phyloP scores from a whole-genome alignment of 441 rosid genomes.

The Dalechampia spathulata region DNA sequence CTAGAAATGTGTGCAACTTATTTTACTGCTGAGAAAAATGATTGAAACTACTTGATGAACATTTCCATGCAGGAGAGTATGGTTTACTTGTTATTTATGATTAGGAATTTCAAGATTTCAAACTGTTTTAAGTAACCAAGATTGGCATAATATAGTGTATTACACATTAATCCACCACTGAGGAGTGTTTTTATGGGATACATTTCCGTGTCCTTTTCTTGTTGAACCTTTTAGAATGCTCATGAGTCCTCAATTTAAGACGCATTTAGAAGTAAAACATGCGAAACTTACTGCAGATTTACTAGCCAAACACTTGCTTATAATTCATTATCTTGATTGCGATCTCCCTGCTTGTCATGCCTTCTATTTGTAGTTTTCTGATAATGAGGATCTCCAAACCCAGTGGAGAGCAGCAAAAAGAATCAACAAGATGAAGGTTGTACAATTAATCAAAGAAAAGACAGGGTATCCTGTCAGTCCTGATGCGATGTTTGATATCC shows the following conservation, averaged over 20 bases:
- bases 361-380: constrained; percentile 56
- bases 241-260: no score
- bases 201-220: no score
- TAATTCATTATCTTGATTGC: neutral
- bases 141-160: no score
- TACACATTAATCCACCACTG: no score
- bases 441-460: constrained; percentile 56
- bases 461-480: constrained; percentile 84
- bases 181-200: no score
- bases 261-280: no score
- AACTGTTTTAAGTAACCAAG: no score
- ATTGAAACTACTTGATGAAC: neutral
- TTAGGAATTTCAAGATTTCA: no score
- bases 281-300: no score
- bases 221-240: no score
- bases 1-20: neutral
- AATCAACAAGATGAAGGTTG: constrained; percentile 82
- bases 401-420: constrained; percentile 79
- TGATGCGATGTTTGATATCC: constrained; percentile 95
- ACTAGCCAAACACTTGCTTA: no score
- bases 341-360: constrained; percentile 8
- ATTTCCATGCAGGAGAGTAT: neutral
- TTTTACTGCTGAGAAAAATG: neutral
- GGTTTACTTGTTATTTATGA: no score
- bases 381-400: constrained; percentile 68